phyloP scores from a whole-genome alignment of 192 early-diverging fungal genomes.

The Dissophora ornata region DNA sequence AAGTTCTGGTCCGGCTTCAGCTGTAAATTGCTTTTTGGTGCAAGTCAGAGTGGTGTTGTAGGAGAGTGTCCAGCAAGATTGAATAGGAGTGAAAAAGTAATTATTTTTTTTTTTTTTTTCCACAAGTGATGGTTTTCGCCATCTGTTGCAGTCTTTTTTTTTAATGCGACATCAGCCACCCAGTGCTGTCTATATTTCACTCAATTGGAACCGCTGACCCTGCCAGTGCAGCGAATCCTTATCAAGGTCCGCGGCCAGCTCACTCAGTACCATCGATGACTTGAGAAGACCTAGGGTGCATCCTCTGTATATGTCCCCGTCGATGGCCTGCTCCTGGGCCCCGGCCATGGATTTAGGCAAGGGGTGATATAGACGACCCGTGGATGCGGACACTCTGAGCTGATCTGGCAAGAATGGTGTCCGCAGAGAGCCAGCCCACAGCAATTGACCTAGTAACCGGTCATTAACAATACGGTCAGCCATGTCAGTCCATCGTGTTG shows the following conservation, averaged over 20 bases:
- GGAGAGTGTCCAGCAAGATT: too few species aligned
- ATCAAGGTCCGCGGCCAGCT: conserved; percentile 25
- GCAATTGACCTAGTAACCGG: conserved; percentile 31
- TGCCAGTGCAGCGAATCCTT: conserved; percentile 33
- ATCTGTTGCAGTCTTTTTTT: too few species aligned
- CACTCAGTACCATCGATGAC: conserved; percentile 35
- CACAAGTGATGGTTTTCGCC: too few species aligned
- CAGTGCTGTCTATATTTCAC: too few species aligned
- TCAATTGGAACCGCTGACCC: conserved; percentile 9
- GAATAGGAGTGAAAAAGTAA: too few species aligned
- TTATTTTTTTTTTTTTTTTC: too few species aligned
- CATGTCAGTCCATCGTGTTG: too few species aligned
- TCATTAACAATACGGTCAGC: too few species aligned
- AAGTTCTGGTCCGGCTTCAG: too few species aligned
- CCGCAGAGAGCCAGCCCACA: conserved; percentile 31
- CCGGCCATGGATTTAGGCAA: conserved; percentile 3
- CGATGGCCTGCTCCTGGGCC: neutral
- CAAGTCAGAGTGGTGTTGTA: too few species aligned
- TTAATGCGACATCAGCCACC: too few species aligned
- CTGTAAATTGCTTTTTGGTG: too few species aligned
- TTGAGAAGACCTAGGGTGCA: conserved; percentile 26
- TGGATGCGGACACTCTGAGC: conserved; percentile 18
- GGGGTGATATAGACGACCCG: conserved; percentile 45
- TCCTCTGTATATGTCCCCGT: neutral
- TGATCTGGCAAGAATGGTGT: conserved; percentile 36